Base-by-base conservation (phyloP, 768 basidiomycete genomes). In the Austroboletus eburneus region DNA sequence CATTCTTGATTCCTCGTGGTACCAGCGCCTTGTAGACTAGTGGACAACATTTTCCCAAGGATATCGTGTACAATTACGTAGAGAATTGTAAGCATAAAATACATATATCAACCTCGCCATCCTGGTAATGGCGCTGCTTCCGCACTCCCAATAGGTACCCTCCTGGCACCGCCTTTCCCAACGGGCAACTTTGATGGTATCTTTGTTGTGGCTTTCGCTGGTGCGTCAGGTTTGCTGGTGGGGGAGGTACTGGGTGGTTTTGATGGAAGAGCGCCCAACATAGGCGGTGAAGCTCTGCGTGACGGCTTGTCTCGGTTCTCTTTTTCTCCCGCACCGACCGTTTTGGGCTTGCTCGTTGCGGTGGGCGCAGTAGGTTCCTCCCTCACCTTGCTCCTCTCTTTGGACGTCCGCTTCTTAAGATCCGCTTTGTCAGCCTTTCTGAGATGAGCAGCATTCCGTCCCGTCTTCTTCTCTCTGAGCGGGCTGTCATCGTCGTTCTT, bases 71-170 rank as follows among this genome's bases (percentile, higher is more conserved):
- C 51, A 46, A 53, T 55, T 54, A 66, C 51, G 39, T 45, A 6
- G 30, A 43, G 8, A 38, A 21, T 25, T 35, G 50, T 56, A 45
- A 50, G 36, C 43, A 48, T 47, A 64, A 17, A 53, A 43, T 46
- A 42, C 16, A 35, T 22, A 43, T 43, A 20, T 66, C 57, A 81
- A 14, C 72, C 73, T 58, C 73, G 74, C 74, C 81, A 74, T 1
- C 71, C 70, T 27, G 73, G 77, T 10, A 65, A 63, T 6, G 72
- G 64, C 5, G 79, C 79, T 5, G 83, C 84, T 45, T 85, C 82
- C 2, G 74, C 73, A 52, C 83, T 85, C 50, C 79, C 77, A n/a
- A 85, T 67, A 5, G 75, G 80, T 21, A 88, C 84, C 46, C 85
- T 71, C 54, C 85, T 70, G 5, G 85, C 76, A 6, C 83, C 85